phyloP scores from a whole-genome alignment of 129 eudicot genomes.

The Flaveria ramosissima region DNA sequence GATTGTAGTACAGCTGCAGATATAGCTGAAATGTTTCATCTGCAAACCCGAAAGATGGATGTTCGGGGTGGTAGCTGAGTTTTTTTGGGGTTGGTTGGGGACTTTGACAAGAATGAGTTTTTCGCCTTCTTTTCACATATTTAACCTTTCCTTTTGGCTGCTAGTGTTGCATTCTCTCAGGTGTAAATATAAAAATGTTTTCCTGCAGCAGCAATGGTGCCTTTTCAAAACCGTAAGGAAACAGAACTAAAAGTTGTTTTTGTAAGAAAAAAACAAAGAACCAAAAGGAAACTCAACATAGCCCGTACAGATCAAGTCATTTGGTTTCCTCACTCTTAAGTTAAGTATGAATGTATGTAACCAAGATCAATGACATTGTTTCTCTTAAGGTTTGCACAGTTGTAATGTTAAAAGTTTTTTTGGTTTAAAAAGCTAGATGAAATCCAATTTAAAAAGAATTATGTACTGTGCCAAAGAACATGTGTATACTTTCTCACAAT shows the following conservation, averaged over 20 bases:
- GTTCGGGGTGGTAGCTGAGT: constrained; percentile 39
- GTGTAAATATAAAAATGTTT: constrained; percentile 18
- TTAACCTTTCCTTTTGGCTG: constrained; percentile 2
- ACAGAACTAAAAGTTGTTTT: neutral
- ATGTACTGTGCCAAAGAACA: too few species aligned
- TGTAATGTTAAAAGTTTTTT: too few species aligned
- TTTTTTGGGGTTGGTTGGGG: neutral
- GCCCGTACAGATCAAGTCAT: neutral
- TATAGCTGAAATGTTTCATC: constrained; percentile 77
- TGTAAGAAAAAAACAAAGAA: too few species aligned
- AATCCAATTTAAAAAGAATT: too few species aligned
- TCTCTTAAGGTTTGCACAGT: neutral
- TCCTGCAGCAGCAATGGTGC: neutral
- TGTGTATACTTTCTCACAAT: too few species aligned
- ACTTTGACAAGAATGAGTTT: neutral
- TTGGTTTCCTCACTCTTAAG: neutral
- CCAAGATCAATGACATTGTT: neutral
- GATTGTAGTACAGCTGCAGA: constrained; percentile 76
- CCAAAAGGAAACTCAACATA: too few species aligned
- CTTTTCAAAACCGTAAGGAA: neutral
- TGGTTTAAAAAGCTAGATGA: too few species aligned
- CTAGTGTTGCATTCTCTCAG: neutral
- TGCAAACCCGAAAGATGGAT: constrained; percentile 91
- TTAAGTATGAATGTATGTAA: too few species aligned
- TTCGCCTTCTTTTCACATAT: neutral